Percentiles rank a stretch among this genome's conserved stretches.
phyloP scores from a whole-genome alignment of 2,329 filamentous ascomycete species.

The Paecilomyces niveus region DNA sequence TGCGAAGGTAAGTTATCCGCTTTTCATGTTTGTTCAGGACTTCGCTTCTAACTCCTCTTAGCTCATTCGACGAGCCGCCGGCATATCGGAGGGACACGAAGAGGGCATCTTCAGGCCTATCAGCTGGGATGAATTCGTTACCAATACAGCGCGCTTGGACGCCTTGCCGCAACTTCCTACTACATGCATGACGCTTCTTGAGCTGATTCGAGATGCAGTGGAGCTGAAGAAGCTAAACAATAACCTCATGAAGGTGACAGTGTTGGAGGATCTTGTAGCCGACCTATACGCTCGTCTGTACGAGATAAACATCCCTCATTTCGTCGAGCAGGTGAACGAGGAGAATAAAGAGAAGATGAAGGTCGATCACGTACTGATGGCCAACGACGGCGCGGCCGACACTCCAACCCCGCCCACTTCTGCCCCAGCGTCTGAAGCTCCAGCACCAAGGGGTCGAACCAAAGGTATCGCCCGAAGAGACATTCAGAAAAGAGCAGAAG shows the following conservation, averaged over 20 bases:
- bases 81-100: slow-evolving; percentile 55
- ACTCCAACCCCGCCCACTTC: slow-evolving; percentile 22
- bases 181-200: slow-evolving; percentile 44
- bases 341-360: slow-evolving; percentile 43
- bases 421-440: slow-evolving; percentile 25
- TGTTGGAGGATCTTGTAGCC: slow-evolving; percentile 88
- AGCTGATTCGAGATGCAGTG: slow-evolving; percentile 58
- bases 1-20: slow-evolving; percentile 34
- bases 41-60: slow-evolving; percentile 24
- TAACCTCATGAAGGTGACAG: slow-evolving; percentile 73
- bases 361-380: slow-evolving; percentile 40
- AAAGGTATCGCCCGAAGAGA: slow-evolving; percentile 56
- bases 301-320: slow-evolving; percentile 30
- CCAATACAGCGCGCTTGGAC: slow-evolving; percentile 53
- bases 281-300: slow-evolving; percentile 69
- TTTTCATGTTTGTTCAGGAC: slow-evolving; percentile 7
- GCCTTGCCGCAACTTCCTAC: slow-evolving; percentile 48
- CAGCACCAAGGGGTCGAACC: slow-evolving; percentile 35
- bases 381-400: slow-evolving; percentile 23
- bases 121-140: slow-evolving; percentile 58
- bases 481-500: slow-evolving; percentile 53
- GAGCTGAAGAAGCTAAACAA: slow-evolving; percentile 76
- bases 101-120: slow-evolving; percentile 59
- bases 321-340: slow-evolving; percentile 34
- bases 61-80: slow-evolving; percentile 50